Evolutionary conservation across 129 eudicot genomes (phyloP).

Genomic region (Lonicera japonica): DNA sequence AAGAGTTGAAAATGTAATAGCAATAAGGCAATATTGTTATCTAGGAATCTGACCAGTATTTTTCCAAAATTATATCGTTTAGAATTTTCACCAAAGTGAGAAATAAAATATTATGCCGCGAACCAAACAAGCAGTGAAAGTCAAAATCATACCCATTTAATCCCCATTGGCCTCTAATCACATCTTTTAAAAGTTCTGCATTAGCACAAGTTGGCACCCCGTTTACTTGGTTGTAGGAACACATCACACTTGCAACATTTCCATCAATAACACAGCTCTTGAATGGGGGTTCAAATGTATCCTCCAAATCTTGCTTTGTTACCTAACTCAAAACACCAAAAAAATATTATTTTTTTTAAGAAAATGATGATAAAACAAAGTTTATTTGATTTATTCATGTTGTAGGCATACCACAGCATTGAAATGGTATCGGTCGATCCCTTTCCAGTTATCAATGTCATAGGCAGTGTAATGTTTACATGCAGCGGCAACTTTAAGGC

Average conservation of each 20-base stretch:
- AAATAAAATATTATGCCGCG: neutral
- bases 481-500: constrained; percentile 59
- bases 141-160: constrained; percentile 48
- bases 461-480: constrained; percentile 78
- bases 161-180: constrained; percentile 51
- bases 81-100: neutral
- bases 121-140: neutral
- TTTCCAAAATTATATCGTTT: too few relatives aligned
- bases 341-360: neutral
- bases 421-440: constrained; percentile 46
- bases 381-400: too few relatives aligned
- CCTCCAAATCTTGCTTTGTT: constrained; percentile 60
- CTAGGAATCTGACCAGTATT: neutral
- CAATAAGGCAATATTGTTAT: neutral
- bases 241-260: constrained; percentile 70
- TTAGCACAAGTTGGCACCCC: constrained; percentile 66
- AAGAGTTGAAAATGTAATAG: neutral
- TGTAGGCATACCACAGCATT: constrained; percentile 52
- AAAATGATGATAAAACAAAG: neutral
- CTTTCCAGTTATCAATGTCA: constrained; percentile 70
- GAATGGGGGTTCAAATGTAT: constrained; percentile 62
- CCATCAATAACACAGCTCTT: constrained; percentile 60
- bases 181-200: constrained; percentile 38
- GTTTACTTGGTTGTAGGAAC: constrained; percentile 66
- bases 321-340: constrained; percentile 24